Evolutionary conservation across 306 rosid species (phyloP), one percentile per base, ranked within the genome.

Genomic region (Lathyrus oleraceus): DNA sequence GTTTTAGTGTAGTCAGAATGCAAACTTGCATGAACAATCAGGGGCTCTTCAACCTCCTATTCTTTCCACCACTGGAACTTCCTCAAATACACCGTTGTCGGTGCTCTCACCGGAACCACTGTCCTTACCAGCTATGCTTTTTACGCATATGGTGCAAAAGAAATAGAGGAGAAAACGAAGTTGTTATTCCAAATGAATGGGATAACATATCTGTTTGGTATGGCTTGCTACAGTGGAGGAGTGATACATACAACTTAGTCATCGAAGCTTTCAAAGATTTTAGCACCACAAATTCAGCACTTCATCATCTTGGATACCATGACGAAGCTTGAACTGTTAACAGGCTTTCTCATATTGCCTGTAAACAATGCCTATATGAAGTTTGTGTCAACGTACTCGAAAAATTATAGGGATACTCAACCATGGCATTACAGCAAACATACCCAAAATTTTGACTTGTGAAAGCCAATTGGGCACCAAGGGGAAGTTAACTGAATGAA

Each of bases 361-460:
- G 96, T 58, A 91, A 86, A 79, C 99, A 95, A 79, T 97, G 99
- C 76, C 91, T 95, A 39, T 78, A 59, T 72, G 99, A 95, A 77
- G 99, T 95, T 74, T 95, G 99, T 67, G 99, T 91, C 74, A 70
- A 82, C 74, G 84, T 89, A 76, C 96, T 95, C 48, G 99, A 91
- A 45, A 95, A 89, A 80, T 85, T 95, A 91, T 95, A 95, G 43
- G 99, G 99, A 54, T 97, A 89, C 82, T 79, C 95, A 57, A 91
- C 97, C 71, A 95, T 95, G 99, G 99, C 91, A 86, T 97, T 91
- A 76, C 99, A 95, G 99, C n/a, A n/a, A n/a, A n/a, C n/a, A n/a
- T n/a, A n/a, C n/a, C n/a, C n/a, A n/a, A n/a, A n/a, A n/a, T n/a
- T n/a, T n/a, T n/a, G n/a, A n/a, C n/a, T n/a, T n/a, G n/a, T n/a